Conservation (phyloP, 2,329 filamentous ascomycete species). For the Penicillium hordei region DNA sequence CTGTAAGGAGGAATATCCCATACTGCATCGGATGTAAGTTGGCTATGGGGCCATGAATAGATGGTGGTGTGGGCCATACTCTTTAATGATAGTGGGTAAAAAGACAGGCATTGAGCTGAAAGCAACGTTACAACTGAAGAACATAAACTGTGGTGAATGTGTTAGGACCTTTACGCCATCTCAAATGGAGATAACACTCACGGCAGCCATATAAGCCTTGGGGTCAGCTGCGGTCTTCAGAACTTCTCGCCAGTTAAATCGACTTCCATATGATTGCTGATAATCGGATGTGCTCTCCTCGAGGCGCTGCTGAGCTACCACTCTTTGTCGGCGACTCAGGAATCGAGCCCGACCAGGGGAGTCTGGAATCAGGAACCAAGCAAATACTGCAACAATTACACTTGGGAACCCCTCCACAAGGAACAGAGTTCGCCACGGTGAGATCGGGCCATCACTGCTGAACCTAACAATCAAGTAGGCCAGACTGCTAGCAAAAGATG, state of each 20-base stretch:
- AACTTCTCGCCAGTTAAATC: slow-evolving; percentile 58
- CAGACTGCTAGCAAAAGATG: slow-evolving; percentile 71
- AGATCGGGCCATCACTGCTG: slow-evolving; percentile 65
- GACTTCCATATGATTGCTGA: slow-evolving; percentile 32
- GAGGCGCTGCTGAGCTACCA: slow-evolving; percentile 70
- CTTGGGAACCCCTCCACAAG: slow-evolving; percentile 83
- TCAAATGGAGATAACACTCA: slow-evolving; percentile 29
- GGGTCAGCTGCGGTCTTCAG: slow-evolving; percentile 63
- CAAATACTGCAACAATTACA: slow-evolving; percentile 69
- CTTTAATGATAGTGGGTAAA: slow-evolving; percentile 73
- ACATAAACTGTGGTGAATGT: slow-evolving; percentile 57
- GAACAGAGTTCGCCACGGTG: slow-evolving; percentile 83
- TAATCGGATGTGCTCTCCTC: slow-evolving; percentile 49
- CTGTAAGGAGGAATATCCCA: slow-evolving; percentile 68
- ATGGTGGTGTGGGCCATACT: slow-evolving; percentile 37
- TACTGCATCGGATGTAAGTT: slow-evolving; percentile 35
- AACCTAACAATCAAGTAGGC: slow-evolving; percentile 74
- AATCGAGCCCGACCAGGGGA: slow-evolving; percentile 66
- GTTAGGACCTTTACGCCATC: not conserved
- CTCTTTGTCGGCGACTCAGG: slow-evolving; percentile 62
- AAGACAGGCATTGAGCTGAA: slow-evolving; percentile 88
- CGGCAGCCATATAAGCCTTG: slow-evolving; percentile 70
- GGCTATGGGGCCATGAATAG: not conserved
- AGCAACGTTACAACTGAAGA: slow-evolving; percentile 84
- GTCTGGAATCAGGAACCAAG: slow-evolving; percentile 76